Conservation (phyloP, 116 monocot genomes). For the Posidonia oceanica region DNA sequence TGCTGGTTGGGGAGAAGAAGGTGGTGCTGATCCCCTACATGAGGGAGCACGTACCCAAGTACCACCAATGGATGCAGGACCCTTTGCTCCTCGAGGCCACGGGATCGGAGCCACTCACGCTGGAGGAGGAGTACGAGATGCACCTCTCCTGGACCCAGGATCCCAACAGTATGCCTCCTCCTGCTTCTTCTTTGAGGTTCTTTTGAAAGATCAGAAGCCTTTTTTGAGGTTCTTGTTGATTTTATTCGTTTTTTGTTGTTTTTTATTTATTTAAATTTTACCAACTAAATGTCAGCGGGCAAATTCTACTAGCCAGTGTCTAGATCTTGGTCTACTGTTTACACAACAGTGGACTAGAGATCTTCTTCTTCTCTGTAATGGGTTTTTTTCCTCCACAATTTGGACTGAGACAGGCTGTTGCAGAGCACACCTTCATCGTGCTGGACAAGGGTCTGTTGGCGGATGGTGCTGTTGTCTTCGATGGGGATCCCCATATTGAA, state of each 20-base stretch:
- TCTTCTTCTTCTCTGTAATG: background rate
- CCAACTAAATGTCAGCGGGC: too few species aligned
- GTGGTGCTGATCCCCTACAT: slow-evolving; percentile 82
- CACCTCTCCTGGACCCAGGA: slow-evolving; percentile 78
- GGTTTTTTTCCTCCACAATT: background rate
- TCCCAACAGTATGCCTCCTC: slow-evolving; percentile 27
- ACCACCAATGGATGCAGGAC: slow-evolving; percentile 93
- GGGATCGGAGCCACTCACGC: slow-evolving; percentile 73
- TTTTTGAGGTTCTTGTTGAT: too few species aligned
- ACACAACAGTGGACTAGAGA: background rate
- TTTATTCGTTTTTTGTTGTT: too few species aligned
- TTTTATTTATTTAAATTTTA: too few species aligned
- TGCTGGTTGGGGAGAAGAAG: slow-evolving; percentile 49
- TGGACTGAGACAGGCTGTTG: slow-evolving; percentile 8
- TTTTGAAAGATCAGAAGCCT: too few species aligned
- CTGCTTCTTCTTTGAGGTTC: background rate
- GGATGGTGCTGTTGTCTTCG: slow-evolving; percentile 32
- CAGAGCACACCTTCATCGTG: slow-evolving; percentile 96
- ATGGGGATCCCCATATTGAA: slow-evolving; percentile 56
- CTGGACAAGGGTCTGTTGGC: slow-evolving; percentile 63
- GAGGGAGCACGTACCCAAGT: slow-evolving; percentile 78
- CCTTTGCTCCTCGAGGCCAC: slow-evolving; percentile 74
- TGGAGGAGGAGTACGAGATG: slow-evolving; percentile 86
- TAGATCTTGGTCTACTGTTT: too few species aligned
- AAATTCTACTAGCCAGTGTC: too few species aligned